Evolutionary conservation across 306 rosid species (phyloP), one percentile per base, ranked within the genome.

Genomic region (Alnus rubra): DNA sequence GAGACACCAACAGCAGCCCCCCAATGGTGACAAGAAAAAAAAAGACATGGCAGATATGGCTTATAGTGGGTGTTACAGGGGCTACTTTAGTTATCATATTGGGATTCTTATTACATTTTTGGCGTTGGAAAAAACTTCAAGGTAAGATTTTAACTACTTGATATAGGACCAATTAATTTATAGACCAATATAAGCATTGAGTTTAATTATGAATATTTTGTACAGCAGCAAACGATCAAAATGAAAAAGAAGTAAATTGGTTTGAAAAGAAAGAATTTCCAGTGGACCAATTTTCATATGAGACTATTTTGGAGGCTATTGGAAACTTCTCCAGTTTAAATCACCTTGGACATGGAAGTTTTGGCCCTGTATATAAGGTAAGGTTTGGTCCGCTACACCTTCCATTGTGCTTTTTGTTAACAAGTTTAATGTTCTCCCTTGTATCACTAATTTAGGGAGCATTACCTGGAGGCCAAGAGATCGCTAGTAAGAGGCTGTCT

Each of bases 21-120:
- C 28, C 28, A 23, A 23, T 23, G 28, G 28, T 23, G 28, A 23
- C 28, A 23, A 23, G 28, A 23, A 23, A 23, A 23, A 37, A 10
- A 10, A 13, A 65, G 39, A 52, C 0, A 77, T 77, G 64, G 80
- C 67, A 74, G 80, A 68, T 53, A 35, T 77, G 74, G 80, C 2
- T 67, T 28, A 68, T 77, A 48, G 44, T 68, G 31, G 28, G 28
- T 23, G 71, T 65, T 33, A 2, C 13, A 37, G 23, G 19, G 42
- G 42, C 74, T 35, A n/a, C n/a, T 67, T 10, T 68, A 19, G 19
- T 13, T 77, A 9, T 67, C 3, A 53, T 10, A 11, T 4, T 39
- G 44, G 28, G 5, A 18, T 48, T 47, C 79, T 45, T 31, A 31
- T 47, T 23, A 23, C 28, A 9, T 5, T 63, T 48, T 76, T 62